These are phyloP conservation scores for Alternaria postmessia DNA, from an alignment of 2,329 filamentous ascomycete genomes.

Conservation along the genomic window DNA sequence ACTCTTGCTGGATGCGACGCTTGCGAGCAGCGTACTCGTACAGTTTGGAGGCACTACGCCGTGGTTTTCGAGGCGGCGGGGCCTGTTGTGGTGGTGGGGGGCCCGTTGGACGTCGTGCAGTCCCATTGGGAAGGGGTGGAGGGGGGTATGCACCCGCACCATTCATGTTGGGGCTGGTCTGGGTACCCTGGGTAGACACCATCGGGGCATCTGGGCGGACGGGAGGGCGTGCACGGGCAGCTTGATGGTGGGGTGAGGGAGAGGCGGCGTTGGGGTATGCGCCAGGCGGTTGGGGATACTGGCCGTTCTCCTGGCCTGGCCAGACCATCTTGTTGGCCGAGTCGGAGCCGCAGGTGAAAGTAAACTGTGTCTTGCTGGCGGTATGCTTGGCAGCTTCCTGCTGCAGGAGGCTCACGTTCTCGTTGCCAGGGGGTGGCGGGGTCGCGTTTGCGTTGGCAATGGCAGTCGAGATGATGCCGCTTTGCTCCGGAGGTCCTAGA, in stretches of 20 bases:
- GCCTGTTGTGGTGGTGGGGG: constrained; percentile 53
- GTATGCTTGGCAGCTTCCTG: constrained; percentile 70
- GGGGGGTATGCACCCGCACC: constrained; percentile 37
- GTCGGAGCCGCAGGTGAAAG: constrained; percentile 93
- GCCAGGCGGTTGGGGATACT: constrained; percentile 50
- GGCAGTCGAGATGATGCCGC: constrained; percentile 90
- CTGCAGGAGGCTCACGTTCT: constrained; percentile 80
- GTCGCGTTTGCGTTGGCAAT: constrained; percentile 81
- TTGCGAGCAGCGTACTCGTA: constrained; percentile 78
- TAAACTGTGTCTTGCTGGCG: constrained; percentile 86
- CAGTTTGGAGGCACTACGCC: constrained; percentile 70
- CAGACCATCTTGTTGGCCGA: constrained; percentile 80
- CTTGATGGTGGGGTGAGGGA: constrained; percentile 29
- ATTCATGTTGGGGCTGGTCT: constrained; percentile 63
- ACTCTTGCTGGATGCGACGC: constrained; percentile 78
- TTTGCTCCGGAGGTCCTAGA: constrained; percentile 56
- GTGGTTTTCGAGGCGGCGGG: constrained; percentile 67
- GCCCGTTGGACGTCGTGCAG: constrained; percentile 47
- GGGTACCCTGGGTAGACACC: constrained; percentile 63
- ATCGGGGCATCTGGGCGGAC: constrained; percentile 47
- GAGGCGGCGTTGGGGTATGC: constrained; percentile 40
- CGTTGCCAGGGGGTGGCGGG: constrained; percentile 64
- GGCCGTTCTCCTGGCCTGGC: constrained; percentile 66
- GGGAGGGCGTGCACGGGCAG: constrained; percentile 39
- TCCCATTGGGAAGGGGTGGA: constrained; percentile 37